phyloP scores from a whole-genome alignment of 1,284 basidiomycete genomes.

The Coniophora puteana region DNA sequence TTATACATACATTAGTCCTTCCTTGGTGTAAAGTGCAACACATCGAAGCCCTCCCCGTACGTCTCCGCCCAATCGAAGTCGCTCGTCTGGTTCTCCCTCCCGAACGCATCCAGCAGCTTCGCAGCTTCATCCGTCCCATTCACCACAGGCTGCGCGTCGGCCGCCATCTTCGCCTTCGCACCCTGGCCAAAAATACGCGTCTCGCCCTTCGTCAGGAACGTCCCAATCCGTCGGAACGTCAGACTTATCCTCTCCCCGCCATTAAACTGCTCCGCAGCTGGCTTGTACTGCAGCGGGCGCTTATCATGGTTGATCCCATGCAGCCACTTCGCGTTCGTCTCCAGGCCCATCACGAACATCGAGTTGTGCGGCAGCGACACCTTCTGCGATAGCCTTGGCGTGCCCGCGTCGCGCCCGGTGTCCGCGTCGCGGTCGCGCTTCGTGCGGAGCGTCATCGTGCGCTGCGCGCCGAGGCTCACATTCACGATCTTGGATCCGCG shows the following conservation, averaged over 20 bases:
- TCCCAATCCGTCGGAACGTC: slow-evolving; percentile 73
- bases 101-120: slow-evolving; percentile 56
- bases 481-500: slow-evolving; percentile 69
- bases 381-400: slow-evolving; percentile 45
- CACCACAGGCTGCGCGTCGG: slow-evolving; percentile 46
- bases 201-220: slow-evolving; percentile 54
- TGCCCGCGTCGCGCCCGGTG: slow-evolving; percentile 16
- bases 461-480: slow-evolving; percentile 70
- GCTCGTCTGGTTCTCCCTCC: slow-evolving; percentile 63
- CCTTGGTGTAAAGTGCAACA: slow-evolving; percentile 50
- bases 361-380: slow-evolving; percentile 73
- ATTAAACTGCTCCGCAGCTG: slow-evolving; percentile 45
- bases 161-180: slow-evolving; percentile 53
- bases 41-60: slow-evolving; percentile 66
- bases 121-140: slow-evolving; percentile 47
- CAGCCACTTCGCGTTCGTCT: slow-evolving; percentile 66
- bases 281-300: slow-evolving; percentile 49
- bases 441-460: slow-evolving; percentile 62
- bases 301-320: slow-evolving; percentile 73
- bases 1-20: slow-evolving; percentile 18
- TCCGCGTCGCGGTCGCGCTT: slow-evolving; percentile 46
- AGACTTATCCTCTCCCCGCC: slow-evolving; percentile 69
- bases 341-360: slow-evolving; percentile 70
- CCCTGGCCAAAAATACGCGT: slow-evolving; percentile 65
- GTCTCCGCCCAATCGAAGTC: slow-evolving; percentile 62